These are phyloP conservation scores for Lipomyces japonicus DNA, from an alignment of 805 yeast genomes.

Conservation along the genomic window DNA sequence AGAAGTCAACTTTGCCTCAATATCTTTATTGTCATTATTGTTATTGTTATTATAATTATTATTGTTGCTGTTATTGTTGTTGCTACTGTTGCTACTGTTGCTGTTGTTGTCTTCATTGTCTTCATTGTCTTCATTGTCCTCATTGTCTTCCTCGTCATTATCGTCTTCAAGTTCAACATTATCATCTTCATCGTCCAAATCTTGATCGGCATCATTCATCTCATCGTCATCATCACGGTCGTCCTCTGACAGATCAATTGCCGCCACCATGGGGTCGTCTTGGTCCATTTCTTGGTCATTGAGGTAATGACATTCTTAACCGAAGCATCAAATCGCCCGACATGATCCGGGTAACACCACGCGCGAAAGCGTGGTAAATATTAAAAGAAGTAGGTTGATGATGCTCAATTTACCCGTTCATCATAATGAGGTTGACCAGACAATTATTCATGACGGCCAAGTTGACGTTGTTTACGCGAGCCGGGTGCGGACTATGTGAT, in stretches of 20 bases:
- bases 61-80: constrained; percentile 27
- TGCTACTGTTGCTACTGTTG: constrained; percentile 27
- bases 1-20: constrained; percentile 23
- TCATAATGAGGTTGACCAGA: background rate
- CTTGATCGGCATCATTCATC: constrained; percentile 28
- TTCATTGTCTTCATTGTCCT: constrained; percentile 20
- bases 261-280: constrained; percentile 13
- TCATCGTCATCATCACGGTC: constrained; percentile 33
- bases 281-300: constrained; percentile 32
- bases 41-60: constrained; percentile 18
- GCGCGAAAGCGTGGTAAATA: background rate
- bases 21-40: constrained; percentile 12
- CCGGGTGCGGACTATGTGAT: constrained; percentile 39
- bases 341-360: background rate
- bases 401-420: too few species aligned
- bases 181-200: constrained; percentile 21
- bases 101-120: constrained; percentile 31
- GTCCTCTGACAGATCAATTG: constrained; percentile 28
- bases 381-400: too few species aligned
- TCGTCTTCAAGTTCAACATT: constrained; percentile 35
- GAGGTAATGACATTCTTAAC: background rate
- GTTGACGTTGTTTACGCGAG: constrained; percentile 37
- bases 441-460: background rate
- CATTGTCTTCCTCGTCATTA: constrained; percentile 34
- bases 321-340: background rate